Percentiles rank a stretch among this genome's conserved stretches.
phyloP scores from a whole-genome alignment of 805 yeast species.

The Kodamaea nitidulidarum region DNA sequence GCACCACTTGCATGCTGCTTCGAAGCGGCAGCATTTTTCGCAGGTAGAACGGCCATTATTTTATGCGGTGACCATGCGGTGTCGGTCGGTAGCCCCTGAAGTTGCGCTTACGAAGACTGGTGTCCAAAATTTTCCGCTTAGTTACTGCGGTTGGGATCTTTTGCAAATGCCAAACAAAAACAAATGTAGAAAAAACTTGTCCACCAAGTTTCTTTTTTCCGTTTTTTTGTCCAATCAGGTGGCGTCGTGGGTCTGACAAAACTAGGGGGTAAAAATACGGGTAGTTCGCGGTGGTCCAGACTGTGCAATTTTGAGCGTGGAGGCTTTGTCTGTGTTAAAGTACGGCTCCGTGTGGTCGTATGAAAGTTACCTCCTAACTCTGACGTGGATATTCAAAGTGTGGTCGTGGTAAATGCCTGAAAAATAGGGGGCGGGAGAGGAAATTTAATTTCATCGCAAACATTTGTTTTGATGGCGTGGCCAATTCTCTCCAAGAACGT shows the following conservation, averaged over 20 bases:
- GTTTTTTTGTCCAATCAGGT: background rate
- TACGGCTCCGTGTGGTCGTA: background rate
- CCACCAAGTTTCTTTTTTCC: background rate
- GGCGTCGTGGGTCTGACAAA: background rate
- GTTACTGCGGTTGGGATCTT: conserved; percentile 2
- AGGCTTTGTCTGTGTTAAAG: too few relatives aligned
- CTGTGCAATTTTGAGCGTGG: too few relatives aligned
- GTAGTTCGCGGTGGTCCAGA: background rate
- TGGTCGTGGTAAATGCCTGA: background rate
- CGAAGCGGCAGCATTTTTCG: conserved; percentile 31
- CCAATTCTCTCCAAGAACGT: background rate
- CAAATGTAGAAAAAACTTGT: background rate
- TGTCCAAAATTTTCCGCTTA: conserved; percentile 1
- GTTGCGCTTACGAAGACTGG: conserved; percentile 1
- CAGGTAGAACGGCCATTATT: conserved; percentile 40
- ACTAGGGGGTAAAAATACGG: background rate
- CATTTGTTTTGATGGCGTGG: conserved; percentile 1
- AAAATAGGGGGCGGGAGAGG: background rate
- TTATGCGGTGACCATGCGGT: conserved; percentile 1
- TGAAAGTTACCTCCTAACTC: background rate
- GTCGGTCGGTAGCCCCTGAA: background rate
- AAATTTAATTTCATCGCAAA: conserved; percentile 1
- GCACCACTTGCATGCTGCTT: conserved; percentile 44
- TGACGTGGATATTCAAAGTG: background rate
- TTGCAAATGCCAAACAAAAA: conserved; percentile 1